Evolutionary conservation across 108 stramenopile genomes (phyloP).

Genomic region (Seminavis robusta): DNA sequence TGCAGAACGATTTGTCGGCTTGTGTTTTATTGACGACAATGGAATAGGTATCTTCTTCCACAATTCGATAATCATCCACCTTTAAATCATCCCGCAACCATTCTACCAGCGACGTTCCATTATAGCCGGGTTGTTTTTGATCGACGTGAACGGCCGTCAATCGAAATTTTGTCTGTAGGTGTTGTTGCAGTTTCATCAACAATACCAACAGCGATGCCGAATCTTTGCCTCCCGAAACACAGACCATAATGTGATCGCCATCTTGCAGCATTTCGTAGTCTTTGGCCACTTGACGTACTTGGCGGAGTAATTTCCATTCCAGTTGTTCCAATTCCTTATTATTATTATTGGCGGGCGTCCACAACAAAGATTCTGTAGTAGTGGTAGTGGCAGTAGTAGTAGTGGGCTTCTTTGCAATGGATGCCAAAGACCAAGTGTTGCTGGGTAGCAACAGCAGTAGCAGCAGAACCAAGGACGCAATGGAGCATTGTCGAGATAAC

Average conservation of each 20-base stretch:
- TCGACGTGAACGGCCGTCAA: conserved; percentile 53
- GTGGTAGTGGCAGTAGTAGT: neutral
- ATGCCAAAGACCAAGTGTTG: neutral
- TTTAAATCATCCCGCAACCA: conserved; percentile 30
- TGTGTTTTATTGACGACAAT: conserved; percentile 46
- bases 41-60: conserved; percentile 48
- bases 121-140: conserved; percentile 56
- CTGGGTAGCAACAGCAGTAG: neutral
- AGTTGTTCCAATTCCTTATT: too few species aligned
- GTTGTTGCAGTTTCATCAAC: conserved; percentile 23
- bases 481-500: too few species aligned
- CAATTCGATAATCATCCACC: conserved; percentile 16
- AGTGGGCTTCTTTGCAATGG: neutral
- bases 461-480: neutral
- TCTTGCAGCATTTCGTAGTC: conserved; percentile 46
- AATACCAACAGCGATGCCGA: conserved; percentile 38
- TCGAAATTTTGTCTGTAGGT: conserved; percentile 18
- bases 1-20: conserved; percentile 36
- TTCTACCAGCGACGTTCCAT: conserved; percentile 24
- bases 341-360: neutral
- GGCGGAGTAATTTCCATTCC: conserved; percentile 28
- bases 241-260: conserved; percentile 47
- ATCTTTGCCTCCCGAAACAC: conserved; percentile 46
- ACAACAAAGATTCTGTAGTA: neutral
- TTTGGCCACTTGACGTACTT: conserved; percentile 20